Base-by-base conservation (phyloP, 139 green algal genomes). In the Chlamydomonas sp. region DNA sequence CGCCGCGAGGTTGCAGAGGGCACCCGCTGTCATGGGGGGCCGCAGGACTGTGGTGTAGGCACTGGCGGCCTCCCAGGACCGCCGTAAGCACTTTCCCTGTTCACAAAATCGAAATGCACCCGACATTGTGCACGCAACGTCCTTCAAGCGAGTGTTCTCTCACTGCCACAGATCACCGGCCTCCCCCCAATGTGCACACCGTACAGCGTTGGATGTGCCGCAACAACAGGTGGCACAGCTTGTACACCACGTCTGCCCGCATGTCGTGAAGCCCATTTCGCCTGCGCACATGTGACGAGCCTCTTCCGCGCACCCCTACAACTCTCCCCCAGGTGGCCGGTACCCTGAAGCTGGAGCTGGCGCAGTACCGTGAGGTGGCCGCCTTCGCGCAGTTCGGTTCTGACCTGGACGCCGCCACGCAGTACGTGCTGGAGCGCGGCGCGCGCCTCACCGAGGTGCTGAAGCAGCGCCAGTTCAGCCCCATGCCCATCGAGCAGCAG, bases 361-460 rank as follows among this genome's bases (percentile, higher is more conserved):
- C 96, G 5, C 96, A 99, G 91, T 99, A 97, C 93, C 92, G 94
- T 90, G 96, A 98, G 91, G 93, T 98, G 61, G 96, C 93, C 49
- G 96, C 95, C 8, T 99, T 99, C 90, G 95, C 96, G 60, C 96
- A 98, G 92, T 99, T 99, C 89, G 96, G 94, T 77, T 98, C 95
- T 12, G 96, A 99, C 92, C 87, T 99, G 49, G 97, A 98, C 83
- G 94, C 94, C 14, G 93, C 96, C 80, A 98, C 95, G 58, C 95
- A 98, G 93, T 97, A 97, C 91, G 90, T 97, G 68, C 94, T 98
- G 89, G 96, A 97, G 89, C 94, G 96, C 84, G 97, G 96, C 79
- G 94, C 93, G 61, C 93, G 96, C 86, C 93, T 98, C 83, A 97
- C 94, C 31, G 96, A 98, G 90, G 94, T 98, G 68, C 91, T 99